phyloP scores from a whole-genome alignment of 2,329 filamentous ascomycete genomes.

The Phoma sp. region DNA sequence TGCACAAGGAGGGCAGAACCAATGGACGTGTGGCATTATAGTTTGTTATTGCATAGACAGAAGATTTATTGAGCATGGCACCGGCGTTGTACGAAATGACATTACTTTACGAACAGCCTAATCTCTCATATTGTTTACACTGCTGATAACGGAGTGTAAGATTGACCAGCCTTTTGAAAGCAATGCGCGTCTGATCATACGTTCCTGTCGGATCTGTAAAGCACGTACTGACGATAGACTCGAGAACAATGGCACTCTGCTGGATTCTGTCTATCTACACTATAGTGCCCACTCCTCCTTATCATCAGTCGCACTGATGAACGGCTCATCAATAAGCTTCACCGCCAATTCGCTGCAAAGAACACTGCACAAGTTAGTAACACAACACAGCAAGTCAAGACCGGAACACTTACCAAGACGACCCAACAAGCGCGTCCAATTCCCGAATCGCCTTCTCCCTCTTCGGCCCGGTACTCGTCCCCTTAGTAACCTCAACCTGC shows the following conservation, averaged over 20 bases:
- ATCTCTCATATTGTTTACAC: too few relatives aligned
- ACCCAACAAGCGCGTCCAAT: slow-evolving; percentile 88
- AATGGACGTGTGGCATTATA: slow-evolving; percentile 13
- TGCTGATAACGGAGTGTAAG: too few relatives aligned
- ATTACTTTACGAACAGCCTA: neutral
- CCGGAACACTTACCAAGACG: slow-evolving; percentile 72
- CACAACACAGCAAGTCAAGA: neutral
- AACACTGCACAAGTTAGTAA: slow-evolving; percentile 64
- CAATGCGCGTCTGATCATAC: too few relatives aligned
- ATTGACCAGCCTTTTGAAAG: too few relatives aligned
- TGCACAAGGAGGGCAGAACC: slow-evolving; percentile 33
- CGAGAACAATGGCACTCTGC: too few relatives aligned
- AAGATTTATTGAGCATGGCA: neutral
- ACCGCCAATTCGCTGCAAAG: slow-evolving; percentile 95
- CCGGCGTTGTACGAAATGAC: neutral
- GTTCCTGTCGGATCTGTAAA: too few relatives aligned
- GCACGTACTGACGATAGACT: too few relatives aligned
- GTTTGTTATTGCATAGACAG: neutral
- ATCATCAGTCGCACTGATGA: slow-evolving; percentile 76
- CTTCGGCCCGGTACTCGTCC: slow-evolving; percentile 70
- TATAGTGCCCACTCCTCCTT: slow-evolving; percentile 76
- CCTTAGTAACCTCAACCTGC: slow-evolving; percentile 81
- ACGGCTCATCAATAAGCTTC: slow-evolving; percentile 91
- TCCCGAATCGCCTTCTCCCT: slow-evolving; percentile 86
- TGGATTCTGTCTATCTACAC: too few relatives aligned